phyloP scores from a whole-genome alignment of 208 protist species.

The Crithidia fasciculata region DNA sequence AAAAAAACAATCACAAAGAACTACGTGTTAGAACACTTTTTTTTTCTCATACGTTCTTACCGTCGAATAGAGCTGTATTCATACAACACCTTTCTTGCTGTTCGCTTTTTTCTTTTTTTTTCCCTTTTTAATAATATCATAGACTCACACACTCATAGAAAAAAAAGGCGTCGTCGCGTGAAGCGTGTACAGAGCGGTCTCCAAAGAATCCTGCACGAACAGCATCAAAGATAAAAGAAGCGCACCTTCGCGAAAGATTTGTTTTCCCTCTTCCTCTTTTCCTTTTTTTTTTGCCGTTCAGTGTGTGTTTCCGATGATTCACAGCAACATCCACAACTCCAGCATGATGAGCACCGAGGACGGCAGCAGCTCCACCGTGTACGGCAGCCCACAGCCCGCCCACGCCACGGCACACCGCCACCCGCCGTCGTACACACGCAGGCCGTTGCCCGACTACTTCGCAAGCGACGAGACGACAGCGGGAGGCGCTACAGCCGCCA shows the following conservation, averaged over 20 bases:
- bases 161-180: too few species aligned
- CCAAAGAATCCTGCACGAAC: too few species aligned
- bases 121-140: too few species aligned
- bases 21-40: too few species aligned
- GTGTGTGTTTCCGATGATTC: slow-evolving; percentile 19
- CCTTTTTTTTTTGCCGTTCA: background rate
- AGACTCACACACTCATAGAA: too few species aligned
- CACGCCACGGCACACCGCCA: background rate
- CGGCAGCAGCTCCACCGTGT: slow-evolving; percentile 27
- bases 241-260: too few species aligned
- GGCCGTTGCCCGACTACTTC: slow-evolving; percentile 2
- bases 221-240: too few species aligned
- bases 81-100: background rate
- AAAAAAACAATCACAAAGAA: too few species aligned
- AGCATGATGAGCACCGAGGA: slow-evolving; percentile 35
- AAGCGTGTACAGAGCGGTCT: too few species aligned
- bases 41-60: background rate
- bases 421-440: background rate
- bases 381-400: slow-evolving; percentile 4
- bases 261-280: too few species aligned
- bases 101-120: background rate
- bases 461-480: background rate
- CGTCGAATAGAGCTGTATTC: slow-evolving; percentile 2
- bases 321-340: slow-evolving; percentile 29
- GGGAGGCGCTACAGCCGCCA: too few species aligned